These are phyloP conservation scores for Fagopyrum esculentum DNA, from an alignment of 148 eudicot species.

Conservation along the genomic window DNA sequence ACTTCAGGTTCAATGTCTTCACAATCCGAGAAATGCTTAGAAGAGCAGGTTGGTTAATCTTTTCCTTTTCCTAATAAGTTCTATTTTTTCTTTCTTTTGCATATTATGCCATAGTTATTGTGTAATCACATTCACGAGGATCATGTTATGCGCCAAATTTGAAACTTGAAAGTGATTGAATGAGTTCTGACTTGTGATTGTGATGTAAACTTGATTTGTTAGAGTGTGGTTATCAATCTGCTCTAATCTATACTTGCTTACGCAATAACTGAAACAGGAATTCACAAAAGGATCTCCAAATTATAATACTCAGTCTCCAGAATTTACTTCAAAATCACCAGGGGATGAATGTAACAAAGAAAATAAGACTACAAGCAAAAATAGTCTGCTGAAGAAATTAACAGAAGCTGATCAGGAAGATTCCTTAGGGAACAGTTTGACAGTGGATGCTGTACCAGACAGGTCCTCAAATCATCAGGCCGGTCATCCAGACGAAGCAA, in stretches of 20 bases:
- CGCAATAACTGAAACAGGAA: constrained; percentile 15
- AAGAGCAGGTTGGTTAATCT: constrained; percentile 51
- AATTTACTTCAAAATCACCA: constrained; percentile 40
- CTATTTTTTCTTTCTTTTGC: too few relatives aligned
- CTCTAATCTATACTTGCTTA: not conserved
- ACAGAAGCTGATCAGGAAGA: constrained; percentile 11
- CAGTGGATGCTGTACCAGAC: not conserved
- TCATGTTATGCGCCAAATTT: not conserved
- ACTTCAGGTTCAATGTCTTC: constrained; percentile 64
- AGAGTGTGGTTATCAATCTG: too few relatives aligned
- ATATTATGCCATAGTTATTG: too few relatives aligned
- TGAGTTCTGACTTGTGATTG: not conserved
- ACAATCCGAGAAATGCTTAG: constrained; percentile 54
- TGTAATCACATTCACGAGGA: too few relatives aligned
- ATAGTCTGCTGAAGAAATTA: constrained; percentile 3
- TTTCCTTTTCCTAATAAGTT: not conserved
- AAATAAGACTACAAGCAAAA: not conserved
- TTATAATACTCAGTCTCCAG: constrained; percentile 40
- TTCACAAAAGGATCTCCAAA: constrained; percentile 29
- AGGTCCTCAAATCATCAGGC: not conserved
- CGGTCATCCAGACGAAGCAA: constrained; percentile 13
- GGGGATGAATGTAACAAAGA: constrained; percentile 12
- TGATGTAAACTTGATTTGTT: too few relatives aligned
- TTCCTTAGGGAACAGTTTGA: not conserved
- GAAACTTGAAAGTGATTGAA: not conserved